Evolutionary conservation across 2,329 filamentous ascomycete genomes (phyloP).

Genomic region (Simplicillium aogashimaense): DNA sequence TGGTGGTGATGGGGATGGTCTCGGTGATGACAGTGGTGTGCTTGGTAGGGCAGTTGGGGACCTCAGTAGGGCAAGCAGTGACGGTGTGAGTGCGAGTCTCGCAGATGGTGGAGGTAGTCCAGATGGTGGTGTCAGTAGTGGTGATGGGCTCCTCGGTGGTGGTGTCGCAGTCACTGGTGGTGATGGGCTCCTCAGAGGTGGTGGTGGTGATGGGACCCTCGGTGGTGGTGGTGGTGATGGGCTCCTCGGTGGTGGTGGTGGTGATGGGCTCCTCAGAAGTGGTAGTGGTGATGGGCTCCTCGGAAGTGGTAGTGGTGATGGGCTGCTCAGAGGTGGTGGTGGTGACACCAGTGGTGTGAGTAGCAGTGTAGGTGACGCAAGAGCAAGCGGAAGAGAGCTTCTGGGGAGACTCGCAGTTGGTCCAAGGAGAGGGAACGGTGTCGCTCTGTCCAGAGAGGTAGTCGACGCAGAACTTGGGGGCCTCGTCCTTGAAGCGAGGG

Average conservation of each 20-base stretch:
- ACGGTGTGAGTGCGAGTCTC: slow-evolving; percentile 13
- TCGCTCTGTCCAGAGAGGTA: slow-evolving; percentile 20
- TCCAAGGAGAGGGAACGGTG: slow-evolving; percentile 19
- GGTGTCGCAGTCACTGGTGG: slow-evolving; percentile 3
- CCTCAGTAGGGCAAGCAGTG: slow-evolving; percentile 15
- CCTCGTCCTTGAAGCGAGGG: slow-evolving; percentile 16
- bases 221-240: slow-evolving; percentile 4
- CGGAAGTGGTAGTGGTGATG: not conserved
- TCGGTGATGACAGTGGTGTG: slow-evolving; percentile 16
- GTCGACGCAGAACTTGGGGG: slow-evolving; percentile 20
- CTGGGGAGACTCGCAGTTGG: slow-evolving; percentile 17
- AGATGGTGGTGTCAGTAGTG: slow-evolving; percentile 6
- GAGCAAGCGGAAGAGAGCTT: slow-evolving; percentile 24
- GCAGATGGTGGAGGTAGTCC: slow-evolving; percentile 22
- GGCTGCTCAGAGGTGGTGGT: slow-evolving; percentile 5
- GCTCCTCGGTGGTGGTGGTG: not conserved
- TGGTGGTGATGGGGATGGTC: slow-evolving; percentile 26
- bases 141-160: slow-evolving; percentile 7
- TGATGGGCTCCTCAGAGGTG: slow-evolving; percentile 5
- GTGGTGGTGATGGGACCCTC: slow-evolving; percentile 6
- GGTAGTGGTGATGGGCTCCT: slow-evolving; percentile 2
- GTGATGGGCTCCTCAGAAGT: slow-evolving; percentile 4
- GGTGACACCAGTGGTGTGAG: slow-evolving; percentile 12
- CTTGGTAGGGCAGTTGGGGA: slow-evolving; percentile 18
- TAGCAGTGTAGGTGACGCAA: slow-evolving; percentile 24